Conservation (phyloP, 805 yeast genomes). For the Clavispora santaluciae region DNA sequence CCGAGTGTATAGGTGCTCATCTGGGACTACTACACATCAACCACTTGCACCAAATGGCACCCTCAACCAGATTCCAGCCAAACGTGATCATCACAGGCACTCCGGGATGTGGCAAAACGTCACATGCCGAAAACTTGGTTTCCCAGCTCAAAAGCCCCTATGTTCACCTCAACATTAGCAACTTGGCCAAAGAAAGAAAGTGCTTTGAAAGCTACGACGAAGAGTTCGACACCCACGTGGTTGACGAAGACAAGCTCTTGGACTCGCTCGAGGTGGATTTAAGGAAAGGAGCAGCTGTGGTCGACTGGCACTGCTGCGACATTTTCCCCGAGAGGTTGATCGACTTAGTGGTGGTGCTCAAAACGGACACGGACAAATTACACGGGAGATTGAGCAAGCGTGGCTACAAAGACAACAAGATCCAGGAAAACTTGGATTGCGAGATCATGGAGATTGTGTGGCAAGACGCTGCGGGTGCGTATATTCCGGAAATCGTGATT, state of each 20-base stretch:
- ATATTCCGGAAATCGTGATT: constrained; percentile 75
- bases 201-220: constrained; percentile 85
- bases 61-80: constrained; percentile 36
- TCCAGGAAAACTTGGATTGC: constrained; percentile 89
- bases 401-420: constrained; percentile 74
- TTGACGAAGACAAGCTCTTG: constrained; percentile 84
- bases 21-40: background rate
- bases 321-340: constrained; percentile 89
- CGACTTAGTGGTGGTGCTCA: constrained; percentile 85
- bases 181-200: constrained; percentile 70
- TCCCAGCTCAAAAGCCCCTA: constrained; percentile 44
- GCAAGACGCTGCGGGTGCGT: constrained; percentile 82
- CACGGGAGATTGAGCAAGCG: constrained; percentile 74
- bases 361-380: constrained; percentile 67
- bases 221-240: constrained; percentile 77
- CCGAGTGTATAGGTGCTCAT: background rate
- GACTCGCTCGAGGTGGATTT: constrained; percentile 77
- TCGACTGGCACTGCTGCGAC: constrained; percentile 98
- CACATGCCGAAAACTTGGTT: constrained; percentile 61
- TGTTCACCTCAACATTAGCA: constrained; percentile 63
- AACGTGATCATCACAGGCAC: constrained; percentile 93
- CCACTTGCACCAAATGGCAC: too few species aligned
- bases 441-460: constrained; percentile 93
- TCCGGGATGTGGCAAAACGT: constrained; percentile 87
- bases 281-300: constrained; percentile 78